Evolutionary conservation across 1,139 yeast genomes (phyloP).

Genomic region (Saccharomyces hybrid): DNA sequence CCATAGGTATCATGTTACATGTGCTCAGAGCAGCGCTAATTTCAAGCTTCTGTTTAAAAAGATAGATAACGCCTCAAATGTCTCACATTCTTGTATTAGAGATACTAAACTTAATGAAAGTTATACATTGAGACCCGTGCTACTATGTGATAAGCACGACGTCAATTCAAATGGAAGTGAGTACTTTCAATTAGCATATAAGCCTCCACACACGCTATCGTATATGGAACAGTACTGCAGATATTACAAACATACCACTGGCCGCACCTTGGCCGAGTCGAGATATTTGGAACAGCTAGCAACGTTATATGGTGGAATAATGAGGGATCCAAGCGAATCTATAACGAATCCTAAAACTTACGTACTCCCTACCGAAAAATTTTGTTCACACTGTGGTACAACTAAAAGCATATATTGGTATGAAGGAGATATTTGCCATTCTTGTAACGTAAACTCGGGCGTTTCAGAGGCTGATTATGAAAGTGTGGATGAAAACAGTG

Average conservation of each 20-base stretch:
- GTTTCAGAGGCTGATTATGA: not conserved
- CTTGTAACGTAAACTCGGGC: constrained; percentile 13
- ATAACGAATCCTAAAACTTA: not conserved
- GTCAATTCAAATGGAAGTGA: not conserved
- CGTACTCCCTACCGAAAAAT: not conserved
- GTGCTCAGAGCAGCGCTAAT: constrained; percentile 49
- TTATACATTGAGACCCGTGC: constrained; percentile 11
- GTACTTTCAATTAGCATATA: constrained; percentile 6
- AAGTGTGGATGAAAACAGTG: no score
- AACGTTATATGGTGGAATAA: not conserved
- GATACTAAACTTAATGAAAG: constrained; percentile 3
- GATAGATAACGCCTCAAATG: not conserved
- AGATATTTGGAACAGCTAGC: constrained; percentile 11
- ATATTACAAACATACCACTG: constrained; percentile 8
- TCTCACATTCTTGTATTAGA: not conserved
- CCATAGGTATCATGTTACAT: constrained; percentile 49
- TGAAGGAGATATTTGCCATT: constrained; percentile 14
- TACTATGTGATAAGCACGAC: constrained; percentile 17
- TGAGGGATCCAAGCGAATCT: not conserved
- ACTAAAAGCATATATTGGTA: constrained; percentile 17
- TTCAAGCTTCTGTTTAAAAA: constrained; percentile 41
- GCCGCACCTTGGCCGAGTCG: constrained; percentile 9
- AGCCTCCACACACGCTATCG: constrained; percentile 1
- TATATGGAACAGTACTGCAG: constrained; percentile 12
- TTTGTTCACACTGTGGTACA: constrained; percentile 13